Percentiles rank a stretch among this genome's conserved stretches.
Conservation (phyloP, 1,284 basidiomycete species). For the Mrakiaceae sp. region DNA sequence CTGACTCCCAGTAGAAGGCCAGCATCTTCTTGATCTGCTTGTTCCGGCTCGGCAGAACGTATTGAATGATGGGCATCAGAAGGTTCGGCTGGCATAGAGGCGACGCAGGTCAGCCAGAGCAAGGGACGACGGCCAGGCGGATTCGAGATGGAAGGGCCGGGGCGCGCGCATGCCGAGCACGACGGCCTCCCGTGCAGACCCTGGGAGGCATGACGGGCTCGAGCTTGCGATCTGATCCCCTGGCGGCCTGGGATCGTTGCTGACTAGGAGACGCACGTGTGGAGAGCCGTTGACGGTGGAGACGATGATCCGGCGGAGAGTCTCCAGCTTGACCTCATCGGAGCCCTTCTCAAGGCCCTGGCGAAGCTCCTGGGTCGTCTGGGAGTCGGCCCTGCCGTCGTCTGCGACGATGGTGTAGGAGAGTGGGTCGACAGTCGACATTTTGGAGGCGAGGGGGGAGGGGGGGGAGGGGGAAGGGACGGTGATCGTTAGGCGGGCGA, state of each 20-base stretch:
- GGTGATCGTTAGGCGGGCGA: too few relatives aligned
- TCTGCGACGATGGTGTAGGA: conserved; percentile 16
- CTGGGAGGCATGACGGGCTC: too few relatives aligned
- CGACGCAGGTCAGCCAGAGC: background rate
- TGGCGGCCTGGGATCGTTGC: too few relatives aligned
- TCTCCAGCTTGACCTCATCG: conserved; percentile 97
- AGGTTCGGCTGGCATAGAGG: conserved; percentile 53
- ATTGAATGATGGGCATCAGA: conserved; percentile 99
- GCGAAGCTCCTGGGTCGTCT: conserved; percentile 64
- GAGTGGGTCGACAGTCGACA: conserved; percentile 12
- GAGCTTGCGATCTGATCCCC: too few relatives aligned
- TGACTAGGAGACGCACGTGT: conserved; percentile 35
- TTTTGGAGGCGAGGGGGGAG: background rate
- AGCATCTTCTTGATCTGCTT: conserved; percentile 98
- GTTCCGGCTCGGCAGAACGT: conserved; percentile 84
- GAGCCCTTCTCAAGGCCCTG: conserved; percentile 83
- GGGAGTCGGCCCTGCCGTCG: conserved; percentile 1
- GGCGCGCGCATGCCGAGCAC: too few relatives aligned
- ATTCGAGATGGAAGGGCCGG: too few relatives aligned
- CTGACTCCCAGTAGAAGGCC: conserved; percentile 93
- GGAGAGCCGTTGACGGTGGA: conserved; percentile 92
- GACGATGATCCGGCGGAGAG: conserved; percentile 88
- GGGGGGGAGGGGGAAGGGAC: background rate
- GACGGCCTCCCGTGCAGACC: too few relatives aligned
- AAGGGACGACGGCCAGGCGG: too few relatives aligned